These are phyloP conservation scores for Trichoderma arundinaceum DNA, from an alignment of 2,329 filamentous ascomycete species.

Conservation along the genomic window DNA sequence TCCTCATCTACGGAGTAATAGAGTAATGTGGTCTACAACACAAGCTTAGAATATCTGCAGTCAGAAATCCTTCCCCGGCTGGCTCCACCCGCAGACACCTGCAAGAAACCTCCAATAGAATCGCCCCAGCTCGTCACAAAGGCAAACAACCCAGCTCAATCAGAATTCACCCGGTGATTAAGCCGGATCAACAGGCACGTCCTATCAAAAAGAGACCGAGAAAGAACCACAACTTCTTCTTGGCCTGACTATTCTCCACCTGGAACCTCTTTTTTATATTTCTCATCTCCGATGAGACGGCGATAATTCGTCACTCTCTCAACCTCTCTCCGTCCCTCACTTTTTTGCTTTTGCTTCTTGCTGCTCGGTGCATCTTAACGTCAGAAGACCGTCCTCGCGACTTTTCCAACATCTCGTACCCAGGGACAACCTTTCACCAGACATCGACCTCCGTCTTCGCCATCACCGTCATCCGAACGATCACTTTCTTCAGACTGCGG, in stretches of 20 bases:
- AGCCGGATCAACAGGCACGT: slow-evolving; percentile 22
- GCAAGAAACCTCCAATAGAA: slow-evolving; percentile 27
- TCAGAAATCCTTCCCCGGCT: not conserved
- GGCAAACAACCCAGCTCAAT: not conserved
- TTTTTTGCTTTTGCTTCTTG: not conserved
- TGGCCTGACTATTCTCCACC: not conserved
- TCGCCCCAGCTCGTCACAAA: slow-evolving; percentile 29
- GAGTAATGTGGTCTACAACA: too few species aligned
- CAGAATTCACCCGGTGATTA: slow-evolving; percentile 28
- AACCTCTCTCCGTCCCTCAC: not conserved
- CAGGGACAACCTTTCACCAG: too few species aligned
- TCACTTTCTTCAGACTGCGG: not conserved
- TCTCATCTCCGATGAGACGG: not conserved
- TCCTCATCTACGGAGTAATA: too few species aligned
- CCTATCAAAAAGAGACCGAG: slow-evolving; percentile 1
- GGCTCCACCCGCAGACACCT: not conserved
- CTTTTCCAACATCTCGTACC: not conserved
- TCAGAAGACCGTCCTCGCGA: not conserved
- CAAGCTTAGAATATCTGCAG: not conserved
- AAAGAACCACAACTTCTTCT: not conserved
- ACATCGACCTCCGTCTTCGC: not conserved
- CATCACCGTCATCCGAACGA: too few species aligned
- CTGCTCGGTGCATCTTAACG: not conserved
- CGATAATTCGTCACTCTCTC: not conserved
- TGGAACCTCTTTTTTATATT: not conserved